phyloP scores from a whole-genome alignment of 352 stramenopile genomes.

The Phytophthora quininea region DNA sequence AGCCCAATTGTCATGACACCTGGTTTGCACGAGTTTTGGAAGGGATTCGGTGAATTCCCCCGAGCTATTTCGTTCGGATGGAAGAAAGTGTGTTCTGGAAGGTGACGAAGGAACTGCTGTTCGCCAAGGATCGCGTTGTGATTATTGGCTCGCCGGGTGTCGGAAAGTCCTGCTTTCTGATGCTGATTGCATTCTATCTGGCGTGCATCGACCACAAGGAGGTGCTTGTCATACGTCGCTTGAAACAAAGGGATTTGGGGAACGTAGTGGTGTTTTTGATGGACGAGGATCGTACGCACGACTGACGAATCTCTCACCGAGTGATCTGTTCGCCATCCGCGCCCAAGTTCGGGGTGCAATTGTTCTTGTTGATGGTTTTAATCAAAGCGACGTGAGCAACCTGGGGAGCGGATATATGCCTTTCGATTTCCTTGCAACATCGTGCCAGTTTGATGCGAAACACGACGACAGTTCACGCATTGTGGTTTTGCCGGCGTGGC shows the following conservation, averaged over 20 bases:
- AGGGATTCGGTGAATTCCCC: slow-evolving; percentile 14
- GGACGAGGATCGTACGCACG: slow-evolving; percentile 11
- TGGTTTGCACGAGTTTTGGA: slow-evolving; percentile 16
- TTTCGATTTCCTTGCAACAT: slow-evolving; percentile 24
- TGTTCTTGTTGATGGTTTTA: slow-evolving; percentile 28
- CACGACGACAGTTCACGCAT: slow-evolving; percentile 17
- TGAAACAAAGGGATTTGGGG: slow-evolving; percentile 7
- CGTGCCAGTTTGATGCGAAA: slow-evolving; percentile 30
- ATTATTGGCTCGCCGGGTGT: slow-evolving; percentile 27
- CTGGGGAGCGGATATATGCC: neutral
- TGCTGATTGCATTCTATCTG: slow-evolving; percentile 26
- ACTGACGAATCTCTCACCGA: slow-evolving; percentile 5
- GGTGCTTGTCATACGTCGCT: slow-evolving; percentile 28
- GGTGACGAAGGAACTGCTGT: slow-evolving; percentile 12
- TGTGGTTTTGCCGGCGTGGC: slow-evolving; percentile 34
- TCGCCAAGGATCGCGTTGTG: slow-evolving; percentile 13
- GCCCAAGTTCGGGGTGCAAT: neutral
- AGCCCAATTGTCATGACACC: slow-evolving; percentile 8
- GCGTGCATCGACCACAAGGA: slow-evolving; percentile 17
- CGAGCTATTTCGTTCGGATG: slow-evolving; percentile 15
- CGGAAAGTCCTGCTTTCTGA: slow-evolving; percentile 32
- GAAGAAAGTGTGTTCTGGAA: slow-evolving; percentile 20
- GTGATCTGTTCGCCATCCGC: slow-evolving; percentile 6
- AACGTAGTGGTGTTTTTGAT: slow-evolving; percentile 28
- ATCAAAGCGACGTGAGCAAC: slow-evolving; percentile 5